Percentiles rank a stretch among this genome's conserved stretches.
Evolutionary conservation across 2,329 filamentous ascomycete genomes (phyloP).

Genomic region (Fusarium brachygibbosum): DNA sequence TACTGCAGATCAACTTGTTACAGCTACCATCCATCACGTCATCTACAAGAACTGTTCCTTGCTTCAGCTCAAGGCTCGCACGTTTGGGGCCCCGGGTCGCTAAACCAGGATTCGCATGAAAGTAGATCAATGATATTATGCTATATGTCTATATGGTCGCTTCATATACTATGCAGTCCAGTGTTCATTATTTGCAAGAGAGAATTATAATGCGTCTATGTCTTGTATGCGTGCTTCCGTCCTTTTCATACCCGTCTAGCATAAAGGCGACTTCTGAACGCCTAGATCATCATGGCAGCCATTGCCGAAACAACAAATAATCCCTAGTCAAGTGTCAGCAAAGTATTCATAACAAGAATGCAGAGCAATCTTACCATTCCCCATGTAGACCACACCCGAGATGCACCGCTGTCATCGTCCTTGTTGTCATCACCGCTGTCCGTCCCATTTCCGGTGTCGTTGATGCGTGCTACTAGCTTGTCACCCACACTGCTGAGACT

Average conservation of each 20-base stretch:
- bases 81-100: constrained; percentile 2
- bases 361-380: constrained; percentile 1
- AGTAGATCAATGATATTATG: constrained; percentile 3
- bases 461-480: constrained; percentile 59
- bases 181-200: background rate
- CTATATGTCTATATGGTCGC: constrained; percentile 7
- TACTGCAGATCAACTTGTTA: background rate
- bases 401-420: constrained; percentile 14
- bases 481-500: constrained; percentile 67
- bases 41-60: background rate
- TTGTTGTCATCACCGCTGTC: background rate
- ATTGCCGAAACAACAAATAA: constrained; percentile 39
- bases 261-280: constrained; percentile 26
- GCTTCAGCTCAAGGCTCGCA: background rate
- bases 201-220: background rate
- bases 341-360: background rate
- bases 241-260: background rate
- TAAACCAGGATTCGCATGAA: background rate
- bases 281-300: constrained; percentile 46
- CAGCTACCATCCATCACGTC: background rate
- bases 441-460: constrained; percentile 19
- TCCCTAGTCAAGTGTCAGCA: constrained; percentile 39
- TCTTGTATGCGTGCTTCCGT: background rate
- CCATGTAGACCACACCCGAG: constrained; percentile 22
- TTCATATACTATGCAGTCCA: constrained; percentile 6